phyloP scores from a whole-genome alignment of 2,329 filamentous ascomycete genomes.

The Cladosporium sp. region DNA sequence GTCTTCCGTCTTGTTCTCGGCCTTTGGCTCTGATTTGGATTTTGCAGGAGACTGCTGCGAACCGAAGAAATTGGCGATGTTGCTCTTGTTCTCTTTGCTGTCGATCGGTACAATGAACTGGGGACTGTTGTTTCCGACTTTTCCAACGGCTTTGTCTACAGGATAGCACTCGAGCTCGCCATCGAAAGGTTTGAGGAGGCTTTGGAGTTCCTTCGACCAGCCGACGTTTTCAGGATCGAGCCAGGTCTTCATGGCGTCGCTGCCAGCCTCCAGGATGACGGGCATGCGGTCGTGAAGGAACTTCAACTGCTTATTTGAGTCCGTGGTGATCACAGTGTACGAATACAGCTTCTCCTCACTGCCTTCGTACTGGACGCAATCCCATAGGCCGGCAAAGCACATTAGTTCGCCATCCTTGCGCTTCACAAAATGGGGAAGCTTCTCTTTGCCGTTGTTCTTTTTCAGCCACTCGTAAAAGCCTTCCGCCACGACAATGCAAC shows the following conservation, averaged over 20 bases:
- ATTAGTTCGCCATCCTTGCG: conserved; percentile 78
- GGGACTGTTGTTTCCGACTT: conserved; percentile 87
- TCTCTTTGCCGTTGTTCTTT: conserved; percentile 70
- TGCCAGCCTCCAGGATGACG: conserved; percentile 77
- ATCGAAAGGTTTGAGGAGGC: conserved; percentile 70
- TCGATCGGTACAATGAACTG: conserved; percentile 77
- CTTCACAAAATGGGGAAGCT: conserved; percentile 79
- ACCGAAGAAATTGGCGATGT: conserved; percentile 90
- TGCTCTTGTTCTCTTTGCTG: conserved; percentile 83
- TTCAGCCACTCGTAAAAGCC: conserved; percentile 98
- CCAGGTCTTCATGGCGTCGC: conserved; percentile 67
- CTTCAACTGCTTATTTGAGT: conserved; percentile 73
- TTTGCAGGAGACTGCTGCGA: neutral
- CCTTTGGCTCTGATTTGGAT: neutral
- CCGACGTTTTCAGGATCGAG: conserved; percentile 67
- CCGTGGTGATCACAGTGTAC: conserved; percentile 91
- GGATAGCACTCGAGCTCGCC: conserved; percentile 81
- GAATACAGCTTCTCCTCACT: conserved; percentile 71
- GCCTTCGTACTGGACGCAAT: conserved; percentile 75
- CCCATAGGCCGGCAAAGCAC: conserved; percentile 90
- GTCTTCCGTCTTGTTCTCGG: neutral
- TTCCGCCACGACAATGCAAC: conserved; percentile 82
- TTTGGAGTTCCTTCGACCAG: conserved; percentile 77
- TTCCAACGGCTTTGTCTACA: conserved; percentile 85
- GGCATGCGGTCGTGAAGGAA: conserved; percentile 97